These are phyloP conservation scores for Dispira simplex DNA, from an alignment of 192 early-diverging fungal genomes.

Conservation along the genomic window DNA sequence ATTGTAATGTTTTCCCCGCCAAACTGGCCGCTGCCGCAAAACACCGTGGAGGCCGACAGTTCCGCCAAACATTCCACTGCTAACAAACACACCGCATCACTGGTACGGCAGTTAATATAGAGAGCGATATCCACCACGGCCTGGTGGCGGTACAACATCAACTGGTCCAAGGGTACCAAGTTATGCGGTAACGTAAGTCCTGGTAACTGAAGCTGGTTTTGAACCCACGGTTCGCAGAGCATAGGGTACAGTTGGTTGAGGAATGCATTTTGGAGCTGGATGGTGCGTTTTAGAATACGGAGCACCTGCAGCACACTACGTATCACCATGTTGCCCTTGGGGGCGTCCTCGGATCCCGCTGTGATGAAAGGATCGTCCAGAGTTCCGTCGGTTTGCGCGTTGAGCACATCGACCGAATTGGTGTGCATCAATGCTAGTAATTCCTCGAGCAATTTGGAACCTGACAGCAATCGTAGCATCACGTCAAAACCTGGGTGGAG, in stretches of 20 bases:
- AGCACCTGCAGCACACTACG: conserved; percentile 23
- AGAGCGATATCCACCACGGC: conserved; percentile 59
- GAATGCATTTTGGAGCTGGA: conserved; percentile 64
- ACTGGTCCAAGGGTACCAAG: conserved; percentile 62
- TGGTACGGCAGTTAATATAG: conserved; percentile 44
- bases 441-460: conserved; percentile 45
- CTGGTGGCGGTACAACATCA: conserved; percentile 49
- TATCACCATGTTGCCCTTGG: background rate
- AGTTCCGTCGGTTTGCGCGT: conserved; percentile 15
- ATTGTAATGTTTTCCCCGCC: background rate
- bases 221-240: conserved; percentile 17
- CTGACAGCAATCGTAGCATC: conserved; percentile 54
- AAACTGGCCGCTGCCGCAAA: conserved; percentile 33
- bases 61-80: conserved; percentile 50
- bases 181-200: conserved; percentile 25
- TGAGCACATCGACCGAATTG: conserved; percentile 42
- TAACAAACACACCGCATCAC: conserved; percentile 58
- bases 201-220: conserved; percentile 27
- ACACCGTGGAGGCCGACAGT: conserved; percentile 55
- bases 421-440: conserved; percentile 50
- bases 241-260: conserved; percentile 43
- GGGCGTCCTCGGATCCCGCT: background rate
- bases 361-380: background rate
- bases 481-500: conserved; percentile 82
- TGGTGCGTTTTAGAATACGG: conserved; percentile 42